A percentile compares a stretch with the other conserved stretches of the same genome.
Evolutionary conservation across 495 filamentous ascomycete species (phyloP).

Genomic region (Penicillium mononematosum): DNA sequence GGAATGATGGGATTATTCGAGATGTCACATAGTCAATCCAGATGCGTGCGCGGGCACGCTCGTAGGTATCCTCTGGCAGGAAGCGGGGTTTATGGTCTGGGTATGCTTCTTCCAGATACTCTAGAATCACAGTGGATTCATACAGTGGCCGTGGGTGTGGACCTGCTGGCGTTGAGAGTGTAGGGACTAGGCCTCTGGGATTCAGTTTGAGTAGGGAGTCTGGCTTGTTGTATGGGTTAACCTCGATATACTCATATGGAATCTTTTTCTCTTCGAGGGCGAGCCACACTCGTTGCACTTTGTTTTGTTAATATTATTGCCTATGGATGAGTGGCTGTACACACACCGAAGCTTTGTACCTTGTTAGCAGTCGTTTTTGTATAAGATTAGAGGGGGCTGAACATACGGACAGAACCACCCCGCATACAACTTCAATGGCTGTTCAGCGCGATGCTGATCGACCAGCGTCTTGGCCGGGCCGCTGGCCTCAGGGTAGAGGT

Average conservation of each 20-base stretch:
- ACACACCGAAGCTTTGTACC: constrained; percentile 30
- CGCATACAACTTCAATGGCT: constrained; percentile 60
- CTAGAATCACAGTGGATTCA: constrained; percentile 64
- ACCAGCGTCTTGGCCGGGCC: constrained; percentile 50
- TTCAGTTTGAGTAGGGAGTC: constrained; percentile 63
- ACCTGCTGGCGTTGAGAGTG: constrained; percentile 42
- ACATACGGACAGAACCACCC: constrained; percentile 62
- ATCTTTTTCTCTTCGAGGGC: constrained; percentile 68
- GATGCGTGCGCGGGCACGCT: constrained; percentile 57
- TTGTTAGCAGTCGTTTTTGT: constrained; percentile 10
- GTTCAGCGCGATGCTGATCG: constrained; percentile 46
- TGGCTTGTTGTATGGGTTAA: constrained; percentile 70
- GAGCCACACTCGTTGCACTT: constrained; percentile 65
- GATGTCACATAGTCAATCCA: constrained; percentile 68
- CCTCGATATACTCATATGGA: constrained; percentile 69
- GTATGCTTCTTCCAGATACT: constrained; percentile 70
- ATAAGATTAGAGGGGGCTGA: not conserved
- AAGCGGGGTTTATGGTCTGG: constrained; percentile 44
- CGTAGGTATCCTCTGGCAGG: constrained; percentile 55
- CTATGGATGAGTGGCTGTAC: not conserved
- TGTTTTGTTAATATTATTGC: constrained; percentile 6
- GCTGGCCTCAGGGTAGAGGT: constrained; percentile 53
- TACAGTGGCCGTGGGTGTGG: constrained; percentile 54
- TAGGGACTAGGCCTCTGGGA: constrained; percentile 68
- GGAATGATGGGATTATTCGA: constrained; percentile 63